phyloP scores from a whole-genome alignment of 148 eudicot genomes.

The Camellia sinensis region DNA sequence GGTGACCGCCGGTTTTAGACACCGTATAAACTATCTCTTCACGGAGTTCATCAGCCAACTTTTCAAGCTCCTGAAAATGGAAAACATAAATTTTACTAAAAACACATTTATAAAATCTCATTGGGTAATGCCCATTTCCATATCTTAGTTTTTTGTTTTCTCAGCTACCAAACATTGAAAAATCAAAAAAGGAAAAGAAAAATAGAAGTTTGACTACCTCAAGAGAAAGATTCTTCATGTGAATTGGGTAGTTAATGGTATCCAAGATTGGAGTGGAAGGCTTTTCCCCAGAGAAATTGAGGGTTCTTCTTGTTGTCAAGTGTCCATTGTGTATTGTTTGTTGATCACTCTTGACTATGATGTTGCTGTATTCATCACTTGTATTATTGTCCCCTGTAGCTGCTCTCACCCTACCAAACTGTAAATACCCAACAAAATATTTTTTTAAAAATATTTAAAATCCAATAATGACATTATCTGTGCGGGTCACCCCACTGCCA shows the following conservation, averaged over 20 bases:
- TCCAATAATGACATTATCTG: not conserved
- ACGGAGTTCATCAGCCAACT: conserved; percentile 33
- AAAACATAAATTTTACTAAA: not conserved
- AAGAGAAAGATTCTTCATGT: conserved; percentile 35
- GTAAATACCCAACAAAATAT: not conserved
- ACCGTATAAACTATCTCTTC: conserved; percentile 33
- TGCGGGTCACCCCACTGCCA: no score
- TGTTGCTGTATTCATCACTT: not conserved
- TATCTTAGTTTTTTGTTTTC: not conserved
- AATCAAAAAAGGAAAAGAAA: not conserved
- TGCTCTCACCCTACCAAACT: conserved; percentile 4
- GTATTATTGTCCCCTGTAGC: conserved; percentile 10
- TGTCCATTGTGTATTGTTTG: not conserved
- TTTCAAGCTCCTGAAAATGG: conserved; percentile 25
- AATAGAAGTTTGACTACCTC: conserved; percentile 16
- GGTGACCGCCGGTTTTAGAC: conserved; percentile 38
- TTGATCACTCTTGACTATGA: not conserved
- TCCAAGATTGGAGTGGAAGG: conserved; percentile 38
- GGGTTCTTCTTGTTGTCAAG: conserved; percentile 5
- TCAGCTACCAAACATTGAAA: not conserved
- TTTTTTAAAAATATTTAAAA: no score
- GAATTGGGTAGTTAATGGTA: conserved; percentile 37
- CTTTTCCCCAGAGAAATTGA: conserved; percentile 29
- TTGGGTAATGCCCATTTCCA: no score
- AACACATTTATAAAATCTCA: not conserved